A percentile compares a stretch with the other conserved stretches of the same genome.
Evolutionary conservation across 2,329 filamentous ascomycete genomes (phyloP).

Genomic region (Trichoderma polysporum): DNA sequence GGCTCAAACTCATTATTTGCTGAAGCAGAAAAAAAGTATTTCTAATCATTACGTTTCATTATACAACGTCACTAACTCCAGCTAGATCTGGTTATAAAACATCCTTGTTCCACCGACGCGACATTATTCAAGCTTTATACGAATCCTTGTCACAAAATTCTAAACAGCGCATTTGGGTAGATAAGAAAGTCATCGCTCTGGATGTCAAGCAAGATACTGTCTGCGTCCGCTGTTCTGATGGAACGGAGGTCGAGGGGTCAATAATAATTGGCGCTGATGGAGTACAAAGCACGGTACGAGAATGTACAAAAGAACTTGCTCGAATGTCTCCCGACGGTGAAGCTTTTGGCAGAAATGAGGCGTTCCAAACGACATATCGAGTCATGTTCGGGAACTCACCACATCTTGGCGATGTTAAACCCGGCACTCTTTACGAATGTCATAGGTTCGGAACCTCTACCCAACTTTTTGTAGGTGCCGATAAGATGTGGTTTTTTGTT

Average conservation of each 20-base stretch:
- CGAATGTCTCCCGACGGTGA: not conserved
- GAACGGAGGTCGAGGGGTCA: slow-evolving; percentile 32
- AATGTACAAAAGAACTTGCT: not conserved
- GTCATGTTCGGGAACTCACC: not conserved
- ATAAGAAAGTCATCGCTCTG: slow-evolving; percentile 29
- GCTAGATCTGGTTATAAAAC: not conserved
- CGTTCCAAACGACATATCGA: not conserved
- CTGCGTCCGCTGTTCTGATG: slow-evolving; percentile 34
- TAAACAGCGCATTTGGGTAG: slow-evolving; percentile 24
- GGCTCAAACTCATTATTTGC: not conserved
- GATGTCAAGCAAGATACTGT: slow-evolving; percentile 28
- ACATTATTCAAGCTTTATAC: not conserved
- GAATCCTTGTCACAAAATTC: not conserved
- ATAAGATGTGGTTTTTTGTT: not conserved
- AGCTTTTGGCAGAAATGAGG: not conserved
- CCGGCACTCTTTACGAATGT: not conserved
- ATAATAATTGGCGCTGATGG: slow-evolving; percentile 45
- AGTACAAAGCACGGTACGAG: slow-evolving; percentile 37
- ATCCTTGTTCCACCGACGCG: not conserved
- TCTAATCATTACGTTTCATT: not conserved
- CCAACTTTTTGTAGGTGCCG: not conserved
- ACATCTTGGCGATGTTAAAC: not conserved
- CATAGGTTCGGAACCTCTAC: not conserved
- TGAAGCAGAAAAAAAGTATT: not conserved
- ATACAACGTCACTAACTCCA: not conserved